Conservation (phyloP, 2,329 filamentous ascomycete genomes). For the Fusarium palustre region DNA sequence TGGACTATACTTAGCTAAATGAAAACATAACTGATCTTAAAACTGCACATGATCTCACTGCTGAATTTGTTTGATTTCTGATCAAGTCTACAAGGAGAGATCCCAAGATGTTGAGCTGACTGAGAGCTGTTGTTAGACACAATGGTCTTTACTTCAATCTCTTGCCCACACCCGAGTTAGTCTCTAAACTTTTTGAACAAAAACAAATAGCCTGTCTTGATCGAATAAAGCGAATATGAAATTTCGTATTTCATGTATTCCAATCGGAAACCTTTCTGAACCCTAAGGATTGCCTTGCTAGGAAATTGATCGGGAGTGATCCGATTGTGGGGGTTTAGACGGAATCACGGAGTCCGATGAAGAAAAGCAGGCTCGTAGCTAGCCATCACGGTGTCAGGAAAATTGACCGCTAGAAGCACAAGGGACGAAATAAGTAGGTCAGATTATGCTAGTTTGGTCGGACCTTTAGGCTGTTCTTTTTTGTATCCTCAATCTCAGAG, state of each 20-base stretch:
- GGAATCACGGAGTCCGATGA: conserved; percentile 14
- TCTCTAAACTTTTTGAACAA: not conserved
- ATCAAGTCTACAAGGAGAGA: not conserved
- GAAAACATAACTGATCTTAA: not conserved
- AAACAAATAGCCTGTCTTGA: not conserved
- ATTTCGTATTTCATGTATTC: not conserved
- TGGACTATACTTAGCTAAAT: conserved; percentile 1
- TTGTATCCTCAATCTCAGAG: no score
- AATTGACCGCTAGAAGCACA: no score
- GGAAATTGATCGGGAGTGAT: conserved; percentile 21
- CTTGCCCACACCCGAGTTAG: not conserved
- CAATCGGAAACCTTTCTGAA: not conserved
- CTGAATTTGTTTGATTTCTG: not conserved
- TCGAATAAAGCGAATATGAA: not conserved
- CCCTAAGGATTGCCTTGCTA: conserved; percentile 2
- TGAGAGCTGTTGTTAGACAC: not conserved
- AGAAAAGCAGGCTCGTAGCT: conserved; percentile 19
- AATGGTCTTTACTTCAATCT: not conserved
- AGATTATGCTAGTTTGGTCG: no score
- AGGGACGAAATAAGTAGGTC: no score
- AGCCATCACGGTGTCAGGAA: no score
- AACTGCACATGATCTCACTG: not conserved
- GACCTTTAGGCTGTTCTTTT: no score
- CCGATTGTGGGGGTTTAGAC: conserved; percentile 28
- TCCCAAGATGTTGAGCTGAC: not conserved